Evolutionary conservation across 2,329 filamentous ascomycete species (phyloP), one percentile per base, ranked within the genome.

Genomic region (Monosporascus sp.): DNA sequence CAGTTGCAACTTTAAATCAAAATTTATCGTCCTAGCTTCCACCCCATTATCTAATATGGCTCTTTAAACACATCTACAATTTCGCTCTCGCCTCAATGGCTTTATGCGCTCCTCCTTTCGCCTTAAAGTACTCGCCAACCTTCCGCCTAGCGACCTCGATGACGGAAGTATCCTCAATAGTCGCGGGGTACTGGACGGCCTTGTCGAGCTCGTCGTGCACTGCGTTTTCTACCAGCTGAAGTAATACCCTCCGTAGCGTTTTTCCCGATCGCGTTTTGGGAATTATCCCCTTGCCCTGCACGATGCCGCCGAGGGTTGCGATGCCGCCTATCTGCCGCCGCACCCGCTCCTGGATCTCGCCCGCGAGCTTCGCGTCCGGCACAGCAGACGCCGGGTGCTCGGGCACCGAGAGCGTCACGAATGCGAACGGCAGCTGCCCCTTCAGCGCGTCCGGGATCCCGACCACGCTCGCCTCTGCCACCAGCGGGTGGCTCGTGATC

Each of bases 191-290:
- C 56, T 78, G 77, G 1, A 96, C 86, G 47, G 81, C 75, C 67
- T 83, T 87, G 17, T 86, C 85, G 61, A 87, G 87, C 25, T 92
- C 82, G 1, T 82, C 89, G 54, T 86, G 80, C 5, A 86, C 83
- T 0, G 83, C 90, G 65, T 95, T 90, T 73, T 97, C 92, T 17
- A 96, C 73, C 59, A 97, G 72, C 72, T 96, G 89, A 34, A 89
- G 79, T 67, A 97, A 72, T 34, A 96, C 90, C 24, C 92, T 77
- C 3, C 92, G 78, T 54, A 97, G 70, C 5, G 90, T 96, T 79
- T 97, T 97, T 27, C 93, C 93, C n/a, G 86, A 90, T 27, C 92
- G 74, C 17, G 93, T 97, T 75, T 92, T 92, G 6, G 93, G 92
- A 50, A 97, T 96, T 79, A 96, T 92, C 17, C 86, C 86, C 59